Base-by-base conservation (phyloP, 1,284 basidiomycete genomes). In the Afroboletus lepidellus region DNA sequence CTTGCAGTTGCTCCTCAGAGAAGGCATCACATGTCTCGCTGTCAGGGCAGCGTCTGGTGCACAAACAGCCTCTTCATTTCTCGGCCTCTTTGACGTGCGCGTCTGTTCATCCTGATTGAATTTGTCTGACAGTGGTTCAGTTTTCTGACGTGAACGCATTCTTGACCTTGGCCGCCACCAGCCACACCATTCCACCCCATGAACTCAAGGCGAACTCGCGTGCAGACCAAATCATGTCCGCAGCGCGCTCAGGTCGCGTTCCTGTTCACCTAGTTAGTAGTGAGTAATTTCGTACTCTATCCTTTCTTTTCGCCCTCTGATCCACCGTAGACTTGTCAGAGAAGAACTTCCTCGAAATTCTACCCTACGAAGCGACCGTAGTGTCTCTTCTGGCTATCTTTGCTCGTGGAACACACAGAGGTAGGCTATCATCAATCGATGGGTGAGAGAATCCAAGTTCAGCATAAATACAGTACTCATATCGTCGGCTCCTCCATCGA, bases 91-190 rank as follows among this genome's bases (percentile, higher is more conserved):
- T 60, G 89, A 91, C 67, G 89, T 91, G 60, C 50, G 84, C 69
- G 3, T 48, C 29, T 45, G 43, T 46, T 32, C 38, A 27, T 18
- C 6, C 18, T 13, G 13, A 38, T 41, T 5, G 0, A 23, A 11
- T 15, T 47, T 46, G 18, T 56, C 50, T 67, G 39, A 69, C 16
- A 8, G n/a, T 9, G 6, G 2, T 33, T 43, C 59, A 91, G 88
- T 90, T 82, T 59, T 83, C 88, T 15, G 88, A 91, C 62, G 85
- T 91, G 21, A 91, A 91, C 61, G 86, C 88, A 20, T 91, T 91
- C 62, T 69, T 91, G 57, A 88, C 85, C 2, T 73, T 91, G 38
- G 88, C 88, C 7, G 88, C 89, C 8, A 90, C 86, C 6, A 75
- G 83, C 37, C 87, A 90, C 64, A 85, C 80, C 4, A 74, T 85